These are phyloP conservation scores for Didymella pinodella DNA, from an alignment of 2,329 filamentous ascomycete genomes.

Conservation along the genomic window DNA sequence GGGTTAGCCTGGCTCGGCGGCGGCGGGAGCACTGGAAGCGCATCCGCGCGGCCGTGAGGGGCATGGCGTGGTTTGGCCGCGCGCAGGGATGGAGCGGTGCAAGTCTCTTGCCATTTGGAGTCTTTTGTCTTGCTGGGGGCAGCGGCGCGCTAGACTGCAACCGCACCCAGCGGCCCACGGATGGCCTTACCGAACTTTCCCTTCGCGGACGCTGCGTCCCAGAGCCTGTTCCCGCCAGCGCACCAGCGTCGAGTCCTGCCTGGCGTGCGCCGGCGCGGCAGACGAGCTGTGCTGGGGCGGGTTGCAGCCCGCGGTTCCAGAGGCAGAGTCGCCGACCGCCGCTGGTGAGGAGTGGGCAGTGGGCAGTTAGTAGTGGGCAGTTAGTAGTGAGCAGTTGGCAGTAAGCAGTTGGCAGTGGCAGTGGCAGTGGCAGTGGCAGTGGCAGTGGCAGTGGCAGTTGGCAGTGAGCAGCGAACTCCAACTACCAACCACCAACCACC, in stretches of 20 bases:
- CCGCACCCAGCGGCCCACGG: slow-evolving; percentile 5
- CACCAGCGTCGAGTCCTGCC: slow-evolving; percentile 9
- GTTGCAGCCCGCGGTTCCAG: slow-evolving; percentile 1
- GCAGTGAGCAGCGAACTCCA: no score
- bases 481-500: no score
- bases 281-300: background rate
- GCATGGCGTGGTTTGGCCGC: background rate
- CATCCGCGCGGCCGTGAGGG: slow-evolving; percentile 12
- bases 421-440: no score
- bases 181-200: slow-evolving; percentile 11
- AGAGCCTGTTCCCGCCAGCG: background rate
- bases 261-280: background rate
- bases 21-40: slow-evolving; percentile 13
- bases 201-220: slow-evolving; percentile 3
- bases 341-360: no score
- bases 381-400: no score
- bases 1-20: slow-evolving; percentile 11
- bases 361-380: no score
- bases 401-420: no score
- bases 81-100: background rate
- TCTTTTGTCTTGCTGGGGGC: no score
- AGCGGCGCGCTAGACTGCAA: slow-evolving; percentile 7
- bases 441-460: no score
- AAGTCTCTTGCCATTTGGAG: no score
- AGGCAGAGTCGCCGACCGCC: background rate